phyloP scores from a whole-genome alignment of 257 asterid species.

The Przewalskia tangutica region DNA sequence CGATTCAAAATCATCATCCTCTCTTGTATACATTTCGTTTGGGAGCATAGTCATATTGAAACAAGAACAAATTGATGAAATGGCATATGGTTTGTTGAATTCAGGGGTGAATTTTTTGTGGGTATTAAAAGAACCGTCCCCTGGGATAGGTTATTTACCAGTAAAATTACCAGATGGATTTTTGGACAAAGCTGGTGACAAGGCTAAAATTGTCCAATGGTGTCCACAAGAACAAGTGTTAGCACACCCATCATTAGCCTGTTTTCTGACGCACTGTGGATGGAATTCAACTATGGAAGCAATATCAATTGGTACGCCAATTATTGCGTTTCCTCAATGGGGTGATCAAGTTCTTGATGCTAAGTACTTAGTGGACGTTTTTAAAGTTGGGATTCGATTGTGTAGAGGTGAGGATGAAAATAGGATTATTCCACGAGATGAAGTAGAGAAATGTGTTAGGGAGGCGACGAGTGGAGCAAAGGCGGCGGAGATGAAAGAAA shows the following conservation, averaged over 20 bases:
- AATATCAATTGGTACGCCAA: constrained; percentile 59
- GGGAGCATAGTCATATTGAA: constrained; percentile 52
- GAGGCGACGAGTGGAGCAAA: constrained; percentile 31
- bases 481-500: constrained; percentile 47
- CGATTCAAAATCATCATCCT: constrained; percentile 31
- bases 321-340: constrained; percentile 71
- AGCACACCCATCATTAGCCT: constrained; percentile 55
- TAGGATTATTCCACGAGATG: constrained; percentile 34
- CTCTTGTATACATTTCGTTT: constrained; percentile 73
- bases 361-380: constrained; percentile 63
- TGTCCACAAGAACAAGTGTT: constrained; percentile 65
- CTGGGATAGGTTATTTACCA: neutral
- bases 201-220: constrained; percentile 61
- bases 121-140: constrained; percentile 45
- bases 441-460: constrained; percentile 43
- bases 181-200: constrained; percentile 39
- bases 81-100: constrained; percentile 47
- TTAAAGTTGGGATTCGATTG: constrained; percentile 49
- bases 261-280: constrained; percentile 80
- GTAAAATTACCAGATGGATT: constrained; percentile 45
- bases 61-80: constrained; percentile 61
- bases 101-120: constrained; percentile 51
- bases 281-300: constrained; percentile 91
- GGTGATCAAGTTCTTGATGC: constrained; percentile 92
- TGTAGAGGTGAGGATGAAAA: constrained; percentile 64